Conservation (phyloP, 768 basidiomycete species). For the Mycena galopus region DNA sequence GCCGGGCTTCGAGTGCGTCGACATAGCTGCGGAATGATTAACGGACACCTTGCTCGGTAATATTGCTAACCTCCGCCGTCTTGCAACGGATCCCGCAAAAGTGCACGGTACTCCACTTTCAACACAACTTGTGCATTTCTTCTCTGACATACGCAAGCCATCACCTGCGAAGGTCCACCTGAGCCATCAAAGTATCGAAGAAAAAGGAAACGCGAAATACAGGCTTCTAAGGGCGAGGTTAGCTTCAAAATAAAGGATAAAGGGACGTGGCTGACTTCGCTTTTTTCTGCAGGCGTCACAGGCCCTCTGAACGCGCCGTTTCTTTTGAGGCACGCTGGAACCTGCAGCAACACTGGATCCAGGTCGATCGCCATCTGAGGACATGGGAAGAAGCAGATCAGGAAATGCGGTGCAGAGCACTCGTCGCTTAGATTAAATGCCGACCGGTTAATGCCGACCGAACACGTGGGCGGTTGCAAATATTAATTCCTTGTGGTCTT, state of each 20-base stretch:
- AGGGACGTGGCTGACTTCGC: neutral
- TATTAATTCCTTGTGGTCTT: too few relatives aligned
- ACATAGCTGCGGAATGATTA: neutral
- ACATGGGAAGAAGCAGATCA: too few relatives aligned
- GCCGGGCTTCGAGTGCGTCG: neutral
- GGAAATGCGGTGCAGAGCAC: too few relatives aligned
- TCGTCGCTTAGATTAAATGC: too few relatives aligned
- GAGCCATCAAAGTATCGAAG: neutral
- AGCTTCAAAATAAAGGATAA: neutral
- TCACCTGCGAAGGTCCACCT: neutral
- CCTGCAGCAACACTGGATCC: too few relatives aligned
- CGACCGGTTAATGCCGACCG: too few relatives aligned
- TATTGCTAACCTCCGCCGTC: neutral
- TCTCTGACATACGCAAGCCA: conserved; percentile 11
- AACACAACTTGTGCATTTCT: too few relatives aligned
- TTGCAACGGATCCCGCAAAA: neutral
- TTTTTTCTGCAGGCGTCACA: neutral
- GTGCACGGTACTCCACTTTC: neutral
- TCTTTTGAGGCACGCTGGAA: neutral
- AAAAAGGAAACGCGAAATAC: neutral
- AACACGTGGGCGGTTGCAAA: too few relatives aligned
- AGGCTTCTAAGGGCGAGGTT: neutral
- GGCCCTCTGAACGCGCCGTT: neutral
- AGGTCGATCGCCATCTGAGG: neutral
- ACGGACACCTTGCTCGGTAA: neutral